These are phyloP conservation scores for Kazachstania africana DNA, from an alignment of 805 yeast genomes.

Conservation along the genomic window DNA sequence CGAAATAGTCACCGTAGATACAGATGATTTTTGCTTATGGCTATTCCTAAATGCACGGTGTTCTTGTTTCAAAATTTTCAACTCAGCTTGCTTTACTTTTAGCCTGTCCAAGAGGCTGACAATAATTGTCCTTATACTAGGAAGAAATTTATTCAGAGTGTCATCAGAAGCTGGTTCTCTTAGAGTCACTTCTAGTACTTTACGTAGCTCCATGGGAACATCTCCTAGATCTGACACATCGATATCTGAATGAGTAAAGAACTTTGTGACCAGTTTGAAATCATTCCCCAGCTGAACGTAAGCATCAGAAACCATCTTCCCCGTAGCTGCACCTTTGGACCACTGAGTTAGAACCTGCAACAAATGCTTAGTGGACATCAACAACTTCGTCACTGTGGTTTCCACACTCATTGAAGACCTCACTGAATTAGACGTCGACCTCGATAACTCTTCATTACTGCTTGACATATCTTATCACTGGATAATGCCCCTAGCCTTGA, in stretches of 20 bases:
- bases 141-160: slow-evolving; percentile 67
- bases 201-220: slow-evolving; percentile 72
- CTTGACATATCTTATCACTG: slow-evolving; percentile 1
- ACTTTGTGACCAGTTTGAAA: slow-evolving; percentile 73
- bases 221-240: slow-evolving; percentile 79
- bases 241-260: slow-evolving; percentile 68
- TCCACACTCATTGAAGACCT: slow-evolving; percentile 40
- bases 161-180: slow-evolving; percentile 78
- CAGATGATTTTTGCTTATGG: slow-evolving; percentile 7
- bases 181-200: slow-evolving; percentile 74
- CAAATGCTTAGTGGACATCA: slow-evolving; percentile 80
- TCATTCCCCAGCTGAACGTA: slow-evolving; percentile 91
- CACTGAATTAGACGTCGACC: slow-evolving; percentile 6
- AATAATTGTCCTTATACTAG: slow-evolving; percentile 75
- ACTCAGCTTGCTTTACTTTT: slow-evolving; percentile 60
- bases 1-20: neutral
- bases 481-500: too few species aligned
- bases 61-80: slow-evolving; percentile 17
- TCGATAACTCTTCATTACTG: slow-evolving; percentile 3
- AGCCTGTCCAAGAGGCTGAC: slow-evolving; percentile 68
- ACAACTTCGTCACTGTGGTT: slow-evolving; percentile 62
- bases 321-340: slow-evolving; percentile 75
- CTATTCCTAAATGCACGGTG: slow-evolving; percentile 6
- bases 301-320: slow-evolving; percentile 75
- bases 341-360: slow-evolving; percentile 81